These are phyloP conservation scores for Suhomyces guaymorum DNA, from an alignment of 1,139 yeast species.

Conservation along the genomic window DNA sequence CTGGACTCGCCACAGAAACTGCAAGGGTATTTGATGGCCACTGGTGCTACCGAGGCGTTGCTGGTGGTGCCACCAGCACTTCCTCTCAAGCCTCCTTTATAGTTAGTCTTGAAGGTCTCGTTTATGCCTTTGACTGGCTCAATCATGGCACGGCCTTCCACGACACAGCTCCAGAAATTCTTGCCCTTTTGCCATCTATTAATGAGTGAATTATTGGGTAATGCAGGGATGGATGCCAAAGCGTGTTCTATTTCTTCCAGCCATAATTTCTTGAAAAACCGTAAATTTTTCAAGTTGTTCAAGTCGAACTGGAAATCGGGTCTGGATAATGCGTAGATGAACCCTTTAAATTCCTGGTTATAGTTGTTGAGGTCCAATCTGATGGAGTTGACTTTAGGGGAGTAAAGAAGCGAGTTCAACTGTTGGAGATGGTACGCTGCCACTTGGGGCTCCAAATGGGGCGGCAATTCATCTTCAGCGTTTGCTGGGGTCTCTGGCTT, in stretches of 20 bases:
- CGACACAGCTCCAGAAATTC: conserved; percentile 62
- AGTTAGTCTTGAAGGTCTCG: conserved; percentile 54
- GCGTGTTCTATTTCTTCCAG: conserved; percentile 79
- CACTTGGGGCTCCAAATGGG: conserved; percentile 10
- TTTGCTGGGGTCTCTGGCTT: not conserved
- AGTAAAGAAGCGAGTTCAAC: conserved; percentile 35
- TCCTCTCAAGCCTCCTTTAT: conserved; percentile 13
- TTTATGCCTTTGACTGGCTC: conserved; percentile 88
- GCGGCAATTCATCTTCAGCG: conserved; percentile 10
- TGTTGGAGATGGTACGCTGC: conserved; percentile 19
- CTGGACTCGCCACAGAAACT: conserved; percentile 80
- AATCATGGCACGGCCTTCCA: conserved; percentile 79
- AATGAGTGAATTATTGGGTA: conserved; percentile 35
- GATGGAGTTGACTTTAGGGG: conserved; percentile 58
- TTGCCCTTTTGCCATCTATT: conserved; percentile 50
- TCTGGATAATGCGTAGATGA: conserved; percentile 34
- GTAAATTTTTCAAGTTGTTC: conserved; percentile 50
- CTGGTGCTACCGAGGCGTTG: conserved; percentile 44
- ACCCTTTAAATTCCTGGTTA: conserved; percentile 44
- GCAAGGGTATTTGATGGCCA: conserved; percentile 75
- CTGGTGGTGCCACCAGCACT: conserved; percentile 6
- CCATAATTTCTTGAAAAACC: conserved; percentile 65
- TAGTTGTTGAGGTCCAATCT: conserved; percentile 57
- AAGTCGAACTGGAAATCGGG: conserved; percentile 43
- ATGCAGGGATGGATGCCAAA: conserved; percentile 33